Base-by-base conservation (phyloP, 495 filamentous ascomycete genomes). In the Aspergillus avenaceus region DNA sequence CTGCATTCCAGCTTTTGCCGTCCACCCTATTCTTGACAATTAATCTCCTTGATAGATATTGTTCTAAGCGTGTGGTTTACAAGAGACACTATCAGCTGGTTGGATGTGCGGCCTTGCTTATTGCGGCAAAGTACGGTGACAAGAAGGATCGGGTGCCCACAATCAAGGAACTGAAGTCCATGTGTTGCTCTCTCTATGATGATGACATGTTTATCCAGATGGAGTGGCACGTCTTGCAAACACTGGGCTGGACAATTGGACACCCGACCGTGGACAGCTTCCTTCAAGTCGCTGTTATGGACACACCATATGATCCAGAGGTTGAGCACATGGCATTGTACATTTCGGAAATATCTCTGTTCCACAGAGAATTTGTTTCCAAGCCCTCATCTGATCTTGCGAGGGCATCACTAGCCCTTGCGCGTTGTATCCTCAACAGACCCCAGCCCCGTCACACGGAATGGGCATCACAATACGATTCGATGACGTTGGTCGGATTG, bases 131-230 rank as follows among this genome's bases (percentile, higher is more conserved):
- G 76, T 99, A 96, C 69, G 95, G 95, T 22, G 93, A 99, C 72
- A 87, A 87, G 73, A 99, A 99, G 77, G 93, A 99, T 59, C 80
- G 89, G 19, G 95, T 99, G 6, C 93, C 93, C 13, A 91, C 91
- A 29, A 91, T 99, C 66, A 83, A 87, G 61, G 93, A 99, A 59
- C 75, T 99, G 50, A 96, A 95, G 77, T 91, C 90, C 43, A 97
- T 99, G 95, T 99, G 93, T 75, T 97, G 95, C 76, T 88, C 86
- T 14, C 81, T 97, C 21, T 99, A 99, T 66, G 93, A 99, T 65
- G 91, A 96, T 12, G 93, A 96, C 64, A 97, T 99, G 93, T 99
- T 99, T 72, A 91, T 88, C 13, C 93, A 99, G 70, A 97, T 99
- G 95, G 93, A 99, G 68, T 97, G 95, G 92, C 93, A 99, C 67